Conservation (phyloP, 164 flowering plant species). For the Stephania yunnanensis region DNA sequence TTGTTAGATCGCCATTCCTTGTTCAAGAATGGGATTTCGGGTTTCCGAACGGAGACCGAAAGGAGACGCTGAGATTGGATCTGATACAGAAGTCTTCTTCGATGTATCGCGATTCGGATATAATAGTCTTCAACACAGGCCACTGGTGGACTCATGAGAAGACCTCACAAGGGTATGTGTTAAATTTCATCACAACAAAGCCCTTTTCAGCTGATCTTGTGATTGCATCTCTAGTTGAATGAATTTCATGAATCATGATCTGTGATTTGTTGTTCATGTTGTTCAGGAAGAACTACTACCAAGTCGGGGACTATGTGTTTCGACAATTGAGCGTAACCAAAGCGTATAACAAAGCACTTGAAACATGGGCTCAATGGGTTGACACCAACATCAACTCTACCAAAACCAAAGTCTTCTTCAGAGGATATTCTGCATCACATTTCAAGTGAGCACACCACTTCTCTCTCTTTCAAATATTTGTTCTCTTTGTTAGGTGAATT, state of each 20-base stretch:
- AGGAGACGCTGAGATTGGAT: slow-evolving; percentile 49
- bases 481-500: too few species aligned
- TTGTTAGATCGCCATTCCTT: slow-evolving; percentile 45
- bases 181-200: background rate
- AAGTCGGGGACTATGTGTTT: slow-evolving; percentile 51
- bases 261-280: background rate
- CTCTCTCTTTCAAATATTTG: too few species aligned
- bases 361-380: slow-evolving; percentile 64
- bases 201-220: too few species aligned
- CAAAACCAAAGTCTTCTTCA: slow-evolving; percentile 42
- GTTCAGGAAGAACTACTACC: slow-evolving; percentile 41
- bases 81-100: slow-evolving; percentile 26
- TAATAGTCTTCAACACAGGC: slow-evolving; percentile 51
- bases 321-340: slow-evolving; percentile 28
- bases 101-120: slow-evolving; percentile 39
- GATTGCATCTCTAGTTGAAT: too few species aligned
- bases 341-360: slow-evolving; percentile 44
- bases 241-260: too few species aligned
- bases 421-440: slow-evolving; percentile 53
- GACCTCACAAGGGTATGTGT: slow-evolving; percentile 37
- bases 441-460: slow-evolving; percentile 30
- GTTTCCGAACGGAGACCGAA: slow-evolving; percentile 15
- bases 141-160: slow-evolving; percentile 72
- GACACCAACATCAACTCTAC: slow-evolving; percentile 35
- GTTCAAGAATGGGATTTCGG: slow-evolving; percentile 36